Percentiles rank a stretch among this genome's conserved stretches.
Conservation (phyloP, 2,329 filamentous ascomycete species). For the Xylariaceae sp. region DNA sequence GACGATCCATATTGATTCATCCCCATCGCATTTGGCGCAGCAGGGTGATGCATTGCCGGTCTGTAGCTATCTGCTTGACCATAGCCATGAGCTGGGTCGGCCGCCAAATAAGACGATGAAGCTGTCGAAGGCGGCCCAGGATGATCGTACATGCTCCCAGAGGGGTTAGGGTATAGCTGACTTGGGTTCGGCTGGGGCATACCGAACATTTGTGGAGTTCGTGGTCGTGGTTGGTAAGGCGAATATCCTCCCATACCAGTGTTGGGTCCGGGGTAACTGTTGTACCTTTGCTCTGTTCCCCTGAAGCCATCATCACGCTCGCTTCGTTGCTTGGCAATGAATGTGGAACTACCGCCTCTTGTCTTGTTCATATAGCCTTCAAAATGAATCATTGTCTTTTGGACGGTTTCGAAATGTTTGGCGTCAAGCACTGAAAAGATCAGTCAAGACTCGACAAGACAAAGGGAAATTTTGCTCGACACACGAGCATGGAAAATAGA, state of each 20-base stretch:
- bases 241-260: background rate
- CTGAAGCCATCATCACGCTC: slow-evolving; percentile 7
- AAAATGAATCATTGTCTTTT: slow-evolving; percentile 9
- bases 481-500: too few relatives aligned
- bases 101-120: background rate
- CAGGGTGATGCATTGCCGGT: too few relatives aligned
- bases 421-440: background rate
- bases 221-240: background rate
- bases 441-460: background rate
- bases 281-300: background rate
- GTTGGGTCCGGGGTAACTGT: background rate
- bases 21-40: too few relatives aligned
- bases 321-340: slow-evolving; percentile 6
- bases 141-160: background rate
- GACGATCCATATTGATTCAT: too few relatives aligned
- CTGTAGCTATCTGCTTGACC: too few relatives aligned
- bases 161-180: background rate
- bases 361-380: slow-evolving; percentile 10
- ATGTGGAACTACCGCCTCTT: slow-evolving; percentile 1
- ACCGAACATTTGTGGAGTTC: background rate
- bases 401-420: slow-evolving; percentile 3
- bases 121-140: too few relatives aligned
- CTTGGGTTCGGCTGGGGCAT: background rate
- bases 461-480: background rate
- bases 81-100: too few relatives aligned